A percentile compares a stretch with the other conserved stretches of the same genome.
Evolutionary conservation across 1,139 yeast species (phyloP).

Genomic region (Chernovozyma aurita): DNA sequence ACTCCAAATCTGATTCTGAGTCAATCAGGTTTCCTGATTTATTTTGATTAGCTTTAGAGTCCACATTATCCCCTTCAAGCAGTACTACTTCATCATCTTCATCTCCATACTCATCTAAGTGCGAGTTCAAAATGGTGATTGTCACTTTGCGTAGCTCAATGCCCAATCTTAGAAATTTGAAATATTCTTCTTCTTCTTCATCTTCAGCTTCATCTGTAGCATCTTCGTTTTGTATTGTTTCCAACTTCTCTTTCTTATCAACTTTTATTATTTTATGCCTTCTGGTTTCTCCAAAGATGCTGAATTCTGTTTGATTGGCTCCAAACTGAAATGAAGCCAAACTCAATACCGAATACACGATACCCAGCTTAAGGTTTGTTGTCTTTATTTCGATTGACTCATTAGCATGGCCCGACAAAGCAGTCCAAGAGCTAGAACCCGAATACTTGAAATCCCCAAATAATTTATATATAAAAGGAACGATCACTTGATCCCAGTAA

Average conservation of each 20-base stretch:
- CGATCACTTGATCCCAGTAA: constrained; percentile 27
- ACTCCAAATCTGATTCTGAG: constrained; percentile 10
- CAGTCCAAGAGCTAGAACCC: constrained; percentile 11
- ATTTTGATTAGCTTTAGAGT: too few species aligned
- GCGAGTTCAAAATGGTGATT: constrained; percentile 33
- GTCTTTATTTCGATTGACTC: constrained; percentile 2
- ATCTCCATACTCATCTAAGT: constrained; percentile 40
- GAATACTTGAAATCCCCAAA: constrained; percentile 28
- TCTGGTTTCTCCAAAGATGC: neutral
- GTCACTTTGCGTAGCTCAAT: constrained; percentile 37
- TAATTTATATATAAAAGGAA: constrained; percentile 28
- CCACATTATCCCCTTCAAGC: neutral
- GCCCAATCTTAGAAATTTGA: constrained; percentile 25
- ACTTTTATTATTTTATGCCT: too few species aligned
- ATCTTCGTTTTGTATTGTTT: neutral
- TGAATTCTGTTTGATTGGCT: neutral
- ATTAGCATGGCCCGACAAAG: neutral
- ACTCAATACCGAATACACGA: constrained; percentile 5
- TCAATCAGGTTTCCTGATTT: neutral
- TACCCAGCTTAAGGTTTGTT: constrained; percentile 3
- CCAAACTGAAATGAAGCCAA: constrained; percentile 4
- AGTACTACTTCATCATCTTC: constrained; percentile 10
- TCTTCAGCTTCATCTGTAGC: neutral
- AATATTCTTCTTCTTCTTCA: constrained; percentile 7
- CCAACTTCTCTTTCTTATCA: neutral